Evolutionary conservation across 2,329 filamentous ascomycete species (phyloP), one percentile per base, ranked within the genome.

Genomic region (Aotearoamyces nothofagi): DNA sequence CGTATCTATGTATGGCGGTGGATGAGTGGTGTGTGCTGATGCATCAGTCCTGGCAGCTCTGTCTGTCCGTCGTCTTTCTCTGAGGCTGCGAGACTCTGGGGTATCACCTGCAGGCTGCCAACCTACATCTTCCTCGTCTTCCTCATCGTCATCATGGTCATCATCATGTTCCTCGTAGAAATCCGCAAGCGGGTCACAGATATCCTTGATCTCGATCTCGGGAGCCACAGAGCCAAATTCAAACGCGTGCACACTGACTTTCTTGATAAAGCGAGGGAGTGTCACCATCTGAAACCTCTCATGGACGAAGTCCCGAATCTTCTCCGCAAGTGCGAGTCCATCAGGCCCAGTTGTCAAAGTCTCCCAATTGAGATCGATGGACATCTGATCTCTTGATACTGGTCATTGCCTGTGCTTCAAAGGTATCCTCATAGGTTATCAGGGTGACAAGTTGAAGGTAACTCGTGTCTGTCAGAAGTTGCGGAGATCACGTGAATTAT

Each of bases 341-440:
- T 96, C 87, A 27, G 83, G 72, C 15, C 90, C 90, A 37, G 74
- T 76, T 13, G 87, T 96, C 49, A 96, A 70, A 37, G 78, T 79
- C 47, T 90, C 78, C 90, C 90, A 98, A 56, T 92, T 84, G 52
- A 98, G 78, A 50, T 96, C 86, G 60, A 98, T 87, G 43, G 90
- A 96, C 90, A 98, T 98, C 26, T 39, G 37, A n/a, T n/a, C n/a
- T n/a, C n/a, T n/a, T n/a, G n/a, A n/a, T n/a, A n/a, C n/a, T n/a
- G n/a, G n/a, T n/a, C n/a, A n/a, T n/a, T n/a, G n/a, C n/a, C n/a
- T n/a, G n/a, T n/a, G n/a, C n/a, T n/a, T n/a, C n/a, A n/a, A n/a
- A n/a, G n/a, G 17, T 27, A 31, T 22, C 22, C 17, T 25, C 22
- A 23, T 33, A 15, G 17, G 22, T 26, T 27, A 9, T 11, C 10